Evolutionary conservation across 108 stramenopile genomes (phyloP).

Genomic region (Schizochytrium sp.): DNA sequence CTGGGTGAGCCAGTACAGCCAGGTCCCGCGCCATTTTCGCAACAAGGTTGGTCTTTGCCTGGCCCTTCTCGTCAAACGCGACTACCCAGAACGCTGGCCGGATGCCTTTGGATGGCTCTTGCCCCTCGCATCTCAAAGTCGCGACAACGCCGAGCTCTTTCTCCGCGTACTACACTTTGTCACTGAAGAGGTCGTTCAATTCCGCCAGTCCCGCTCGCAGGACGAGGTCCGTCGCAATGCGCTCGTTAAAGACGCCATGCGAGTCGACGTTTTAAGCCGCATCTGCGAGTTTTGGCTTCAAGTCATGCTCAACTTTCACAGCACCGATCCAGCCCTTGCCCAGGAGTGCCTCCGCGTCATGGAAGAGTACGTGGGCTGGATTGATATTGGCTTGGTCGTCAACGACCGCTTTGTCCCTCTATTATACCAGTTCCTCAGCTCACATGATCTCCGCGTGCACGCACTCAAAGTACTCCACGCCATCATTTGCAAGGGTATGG

Average conservation of each 20-base stretch:
- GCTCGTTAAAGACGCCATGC: not conserved
- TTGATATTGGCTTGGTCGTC: not conserved
- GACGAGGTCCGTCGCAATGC: not conserved
- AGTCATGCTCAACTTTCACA: not conserved
- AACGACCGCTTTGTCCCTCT: not conserved
- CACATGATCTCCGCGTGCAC: not conserved
- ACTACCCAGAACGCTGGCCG: not conserved
- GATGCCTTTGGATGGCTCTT: not conserved
- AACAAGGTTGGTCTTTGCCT: slow-evolving; percentile 6
- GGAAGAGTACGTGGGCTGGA: not conserved
- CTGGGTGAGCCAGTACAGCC: not conserved
- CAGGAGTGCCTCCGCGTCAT: not conserved
- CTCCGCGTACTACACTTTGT: not conserved
- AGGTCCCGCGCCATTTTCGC: not conserved
- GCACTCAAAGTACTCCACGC: not conserved
- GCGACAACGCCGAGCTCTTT: not conserved
- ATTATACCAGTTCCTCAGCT: not conserved
- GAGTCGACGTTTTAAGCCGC: not conserved
- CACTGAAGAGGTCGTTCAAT: not conserved
- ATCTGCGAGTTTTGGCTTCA: not conserved
- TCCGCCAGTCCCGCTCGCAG: not conserved
- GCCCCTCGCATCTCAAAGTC: not conserved
- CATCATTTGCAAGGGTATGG: not conserved
- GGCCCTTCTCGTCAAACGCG: not conserved
- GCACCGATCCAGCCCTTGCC: not conserved